phyloP scores from a whole-genome alignment of 192 early-diverging fungal species.

The Umbelopsis vinacea region DNA sequence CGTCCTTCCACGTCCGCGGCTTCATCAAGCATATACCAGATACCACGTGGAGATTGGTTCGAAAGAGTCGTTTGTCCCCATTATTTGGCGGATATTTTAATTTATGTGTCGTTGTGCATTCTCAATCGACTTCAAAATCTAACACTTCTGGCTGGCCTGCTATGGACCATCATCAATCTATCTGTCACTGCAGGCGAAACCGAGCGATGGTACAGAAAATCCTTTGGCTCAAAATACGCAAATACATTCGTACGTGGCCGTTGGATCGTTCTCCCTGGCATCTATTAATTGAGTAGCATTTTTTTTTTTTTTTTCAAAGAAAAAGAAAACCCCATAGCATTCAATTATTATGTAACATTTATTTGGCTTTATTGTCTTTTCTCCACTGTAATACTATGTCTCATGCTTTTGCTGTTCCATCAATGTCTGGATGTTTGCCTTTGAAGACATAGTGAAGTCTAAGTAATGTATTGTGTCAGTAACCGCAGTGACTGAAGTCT shows the following conservation, averaged over 20 bases:
- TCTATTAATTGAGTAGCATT: slow-evolving; percentile 31
- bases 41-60: slow-evolving; percentile 74
- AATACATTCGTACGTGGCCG: slow-evolving; percentile 25
- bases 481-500: not conserved
- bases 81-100: slow-evolving; percentile 73
- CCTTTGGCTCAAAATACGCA: slow-evolving; percentile 57
- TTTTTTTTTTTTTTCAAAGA: no score
- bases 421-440: slow-evolving; percentile 11
- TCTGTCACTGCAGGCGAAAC: slow-evolving; percentile 65
- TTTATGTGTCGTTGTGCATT: slow-evolving; percentile 65
- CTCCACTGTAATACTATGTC: slow-evolving; percentile 1
- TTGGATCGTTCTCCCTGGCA: slow-evolving; percentile 33
- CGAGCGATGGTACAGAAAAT: slow-evolving; percentile 67
- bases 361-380: not conserved
- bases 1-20: not conserved
- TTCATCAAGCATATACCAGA: slow-evolving; percentile 46
- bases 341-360: slow-evolving; percentile 20
- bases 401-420: slow-evolving; percentile 10
- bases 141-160: slow-evolving; percentile 46
- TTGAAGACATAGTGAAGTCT: slow-evolving; percentile 12
- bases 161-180: slow-evolving; percentile 70
- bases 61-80: slow-evolving; percentile 65
- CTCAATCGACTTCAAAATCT: slow-evolving; percentile 42
- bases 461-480: not conserved
- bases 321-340: not conserved